These are phyloP conservation scores for Salix exigua DNA, from an alignment of 345 rosid species.

Conservation along the genomic window DNA sequence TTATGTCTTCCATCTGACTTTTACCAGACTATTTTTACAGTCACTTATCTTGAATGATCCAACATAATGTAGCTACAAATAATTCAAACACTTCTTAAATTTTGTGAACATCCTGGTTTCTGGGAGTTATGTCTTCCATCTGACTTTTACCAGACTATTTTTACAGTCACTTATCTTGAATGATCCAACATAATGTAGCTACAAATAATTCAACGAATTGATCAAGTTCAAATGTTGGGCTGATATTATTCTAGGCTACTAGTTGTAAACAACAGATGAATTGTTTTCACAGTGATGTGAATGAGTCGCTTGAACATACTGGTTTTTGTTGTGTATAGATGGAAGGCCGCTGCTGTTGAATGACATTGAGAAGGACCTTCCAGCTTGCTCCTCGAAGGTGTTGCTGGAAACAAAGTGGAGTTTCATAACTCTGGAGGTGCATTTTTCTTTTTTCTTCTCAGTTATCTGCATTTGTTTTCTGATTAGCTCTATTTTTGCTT, in stretches of 20 bases:
- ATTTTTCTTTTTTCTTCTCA: background rate
- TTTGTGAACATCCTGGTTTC: background rate
- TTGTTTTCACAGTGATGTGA: background rate
- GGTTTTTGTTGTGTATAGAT: constrained; percentile 29
- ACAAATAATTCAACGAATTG: background rate
- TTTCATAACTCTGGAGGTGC: constrained; percentile 80
- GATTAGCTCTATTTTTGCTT: background rate
- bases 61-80: background rate
- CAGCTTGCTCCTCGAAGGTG: constrained; percentile 54
- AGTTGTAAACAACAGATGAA: too few relatives aligned
- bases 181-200: background rate
- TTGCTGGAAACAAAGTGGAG: constrained; percentile 71
- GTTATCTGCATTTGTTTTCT: background rate
- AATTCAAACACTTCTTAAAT: background rate
- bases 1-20: background rate
- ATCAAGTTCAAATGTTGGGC: background rate
- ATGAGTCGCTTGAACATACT: background rate
- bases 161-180: background rate
- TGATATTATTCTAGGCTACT: too few relatives aligned
- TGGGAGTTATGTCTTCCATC: background rate
- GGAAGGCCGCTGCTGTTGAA: constrained; percentile 56
- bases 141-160: background rate
- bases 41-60: background rate
- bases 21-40: background rate
- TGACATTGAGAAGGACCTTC: constrained; percentile 65